Percentiles rank a stretch among this genome's conserved stretches.
These are phyloP conservation scores for Zymoseptoria tritici DNA, from an alignment of 2,329 filamentous ascomycete species.

Conservation along the genomic window DNA sequence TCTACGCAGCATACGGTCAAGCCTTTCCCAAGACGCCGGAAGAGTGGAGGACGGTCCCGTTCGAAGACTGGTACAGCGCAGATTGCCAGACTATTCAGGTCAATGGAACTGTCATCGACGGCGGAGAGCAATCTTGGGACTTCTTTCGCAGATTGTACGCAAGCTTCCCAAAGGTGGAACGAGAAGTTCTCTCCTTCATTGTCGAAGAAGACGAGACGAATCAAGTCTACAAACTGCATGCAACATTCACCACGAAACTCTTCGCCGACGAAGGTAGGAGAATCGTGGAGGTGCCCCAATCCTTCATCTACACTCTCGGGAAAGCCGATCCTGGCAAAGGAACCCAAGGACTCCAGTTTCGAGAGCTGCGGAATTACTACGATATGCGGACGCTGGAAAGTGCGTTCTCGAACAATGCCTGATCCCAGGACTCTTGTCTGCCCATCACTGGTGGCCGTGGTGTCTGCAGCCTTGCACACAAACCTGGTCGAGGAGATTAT, in stretches of 20 bases:
- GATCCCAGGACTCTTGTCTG: not conserved
- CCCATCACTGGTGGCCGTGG: not conserved
- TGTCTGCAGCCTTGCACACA: not conserved
- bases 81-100: constrained; percentile 5
- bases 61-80: constrained; percentile 4
- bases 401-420: not conserved
- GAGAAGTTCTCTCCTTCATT: constrained; percentile 6
- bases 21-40: constrained; percentile 8
- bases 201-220: constrained; percentile 3
- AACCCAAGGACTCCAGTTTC: constrained; percentile 7
- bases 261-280: not conserved
- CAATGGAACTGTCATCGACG: not conserved
- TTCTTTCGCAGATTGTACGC: constrained; percentile 4
- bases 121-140: constrained; percentile 4
- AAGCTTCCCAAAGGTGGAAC: constrained; percentile 4
- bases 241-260: constrained; percentile 7
- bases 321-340: constrained; percentile 10
- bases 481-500: too few relatives aligned
- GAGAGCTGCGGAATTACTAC: constrained; percentile 13
- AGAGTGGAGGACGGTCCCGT: constrained; percentile 2
- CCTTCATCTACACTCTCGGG: constrained; percentile 9
- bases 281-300: constrained; percentile 7
- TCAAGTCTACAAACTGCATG: constrained; percentile 6
- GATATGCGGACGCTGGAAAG: constrained; percentile 11
- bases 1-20: constrained; percentile 8